phyloP scores from a whole-genome alignment of 116 monocot genomes.

The Phalaenopsis hybrid region DNA sequence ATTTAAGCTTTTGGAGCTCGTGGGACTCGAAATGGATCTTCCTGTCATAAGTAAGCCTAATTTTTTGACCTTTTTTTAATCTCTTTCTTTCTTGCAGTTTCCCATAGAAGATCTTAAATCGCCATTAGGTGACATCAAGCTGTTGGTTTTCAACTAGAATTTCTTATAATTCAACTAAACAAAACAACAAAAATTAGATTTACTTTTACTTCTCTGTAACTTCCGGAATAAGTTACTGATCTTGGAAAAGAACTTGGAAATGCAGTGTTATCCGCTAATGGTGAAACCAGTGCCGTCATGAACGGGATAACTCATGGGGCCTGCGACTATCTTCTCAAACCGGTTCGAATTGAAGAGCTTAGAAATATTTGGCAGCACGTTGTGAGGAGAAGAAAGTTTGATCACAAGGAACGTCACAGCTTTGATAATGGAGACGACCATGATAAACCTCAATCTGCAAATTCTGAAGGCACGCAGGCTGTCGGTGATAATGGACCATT shows the following conservation, averaged over 20 bases:
- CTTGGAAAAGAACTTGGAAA: neutral
- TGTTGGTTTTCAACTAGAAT: constrained; percentile 4
- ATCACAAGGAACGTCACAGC: constrained; percentile 22
- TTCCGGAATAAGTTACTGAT: neutral
- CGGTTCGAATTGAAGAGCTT: constrained; percentile 87
- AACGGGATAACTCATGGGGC: constrained; percentile 97
- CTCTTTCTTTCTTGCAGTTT: neutral
- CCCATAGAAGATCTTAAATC: neutral
- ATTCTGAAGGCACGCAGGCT: constrained; percentile 25
- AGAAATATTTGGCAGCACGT: constrained; percentile 98
- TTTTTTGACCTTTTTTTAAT: neutral
- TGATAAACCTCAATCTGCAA: constrained; percentile 24
- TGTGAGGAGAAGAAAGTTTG: constrained; percentile 61
- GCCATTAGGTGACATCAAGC: neutral
- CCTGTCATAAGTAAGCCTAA: constrained; percentile 87
- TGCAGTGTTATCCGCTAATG: constrained; percentile 85
- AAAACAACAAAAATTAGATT: neutral
- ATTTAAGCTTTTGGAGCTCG: constrained; percentile 91
- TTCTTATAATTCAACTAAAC: neutral
- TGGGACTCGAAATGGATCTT: constrained; percentile 93
- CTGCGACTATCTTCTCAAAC: constrained; percentile 86
- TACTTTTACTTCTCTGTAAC: neutral
- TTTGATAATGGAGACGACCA: constrained; percentile 32
- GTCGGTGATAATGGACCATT: constrained; percentile 13
- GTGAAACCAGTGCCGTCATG: constrained; percentile 90